These are phyloP conservation scores for Microbotryum violaceum DNA, from an alignment of 1,284 basidiomycete species.

Conservation along the genomic window DNA sequence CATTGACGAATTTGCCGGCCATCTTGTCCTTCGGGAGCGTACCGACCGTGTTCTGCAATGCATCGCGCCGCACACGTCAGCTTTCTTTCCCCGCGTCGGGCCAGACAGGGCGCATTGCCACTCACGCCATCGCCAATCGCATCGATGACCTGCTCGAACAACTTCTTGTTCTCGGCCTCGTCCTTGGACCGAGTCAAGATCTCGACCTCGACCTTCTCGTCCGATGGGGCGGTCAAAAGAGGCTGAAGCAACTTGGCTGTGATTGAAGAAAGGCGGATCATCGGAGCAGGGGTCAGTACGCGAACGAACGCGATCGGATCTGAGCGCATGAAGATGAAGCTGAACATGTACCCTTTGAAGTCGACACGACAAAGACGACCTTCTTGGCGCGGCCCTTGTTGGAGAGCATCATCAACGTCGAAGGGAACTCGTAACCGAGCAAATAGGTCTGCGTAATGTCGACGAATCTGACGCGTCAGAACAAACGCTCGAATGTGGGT, in stretches of 20 bases:
- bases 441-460: conserved; percentile 69
- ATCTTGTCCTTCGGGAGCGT: conserved; percentile 67
- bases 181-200: conserved; percentile 42
- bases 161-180: conserved; percentile 40
- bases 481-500: background rate
- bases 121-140: conserved; percentile 28
- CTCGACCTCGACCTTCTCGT: conserved; percentile 35
- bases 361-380: conserved; percentile 73
- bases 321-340: conserved; percentile 12
- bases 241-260: conserved; percentile 34
- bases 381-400: conserved; percentile 49
- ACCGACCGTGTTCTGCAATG: conserved; percentile 52
- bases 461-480: background rate
- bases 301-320: background rate
- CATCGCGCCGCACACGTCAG: background rate
- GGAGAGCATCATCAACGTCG: conserved; percentile 71
- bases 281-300: background rate
- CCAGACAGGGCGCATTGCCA: background rate
- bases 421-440: conserved; percentile 93
- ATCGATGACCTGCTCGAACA: conserved; percentile 38
- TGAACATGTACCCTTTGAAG: conserved; percentile 64
- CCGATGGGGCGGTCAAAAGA: conserved; percentile 18
- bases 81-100: background rate
- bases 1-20: conserved; percentile 67
- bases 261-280: background rate